Conservation (phyloP, 345 rosid genomes). For the Eucalyptus curtisii region DNA sequence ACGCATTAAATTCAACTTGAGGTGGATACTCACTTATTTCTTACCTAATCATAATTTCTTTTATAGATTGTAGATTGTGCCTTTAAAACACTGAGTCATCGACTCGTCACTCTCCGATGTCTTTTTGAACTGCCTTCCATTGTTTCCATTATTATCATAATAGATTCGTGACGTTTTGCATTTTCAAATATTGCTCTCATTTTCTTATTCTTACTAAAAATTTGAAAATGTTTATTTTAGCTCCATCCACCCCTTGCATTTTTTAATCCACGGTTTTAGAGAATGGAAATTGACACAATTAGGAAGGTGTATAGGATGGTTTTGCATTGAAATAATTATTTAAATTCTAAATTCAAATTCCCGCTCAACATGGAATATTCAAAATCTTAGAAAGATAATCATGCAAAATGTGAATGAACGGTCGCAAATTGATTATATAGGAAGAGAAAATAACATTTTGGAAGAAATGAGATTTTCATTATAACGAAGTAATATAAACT, state of each 20-base stretch:
- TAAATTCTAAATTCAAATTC: neutral
- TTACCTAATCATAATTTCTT: neutral
- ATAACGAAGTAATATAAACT: neutral
- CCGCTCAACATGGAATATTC: neutral
- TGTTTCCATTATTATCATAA: neutral
- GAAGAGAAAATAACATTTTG: neutral
- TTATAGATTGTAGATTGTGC: neutral
- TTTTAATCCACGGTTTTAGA: neutral
- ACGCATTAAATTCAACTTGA: neutral
- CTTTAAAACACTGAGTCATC: accelerated
- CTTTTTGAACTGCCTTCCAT: neutral
- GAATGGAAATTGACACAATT: neutral
- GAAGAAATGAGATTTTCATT: neutral
- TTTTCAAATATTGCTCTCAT: neutral
- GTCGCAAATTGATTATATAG: neutral
- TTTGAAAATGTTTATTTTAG: neutral
- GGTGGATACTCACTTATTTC: neutral
- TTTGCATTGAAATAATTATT: neutral
- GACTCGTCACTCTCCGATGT: accelerated
- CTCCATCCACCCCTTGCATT: neutral
- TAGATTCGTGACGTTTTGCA: neutral
- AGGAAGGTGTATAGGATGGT: neutral
- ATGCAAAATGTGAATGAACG: neutral
- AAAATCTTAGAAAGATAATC: neutral
- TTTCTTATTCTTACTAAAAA: neutral